Conservation (phyloP, 1,139 yeast species). For the Sugiyamaella xylanicola region DNA sequence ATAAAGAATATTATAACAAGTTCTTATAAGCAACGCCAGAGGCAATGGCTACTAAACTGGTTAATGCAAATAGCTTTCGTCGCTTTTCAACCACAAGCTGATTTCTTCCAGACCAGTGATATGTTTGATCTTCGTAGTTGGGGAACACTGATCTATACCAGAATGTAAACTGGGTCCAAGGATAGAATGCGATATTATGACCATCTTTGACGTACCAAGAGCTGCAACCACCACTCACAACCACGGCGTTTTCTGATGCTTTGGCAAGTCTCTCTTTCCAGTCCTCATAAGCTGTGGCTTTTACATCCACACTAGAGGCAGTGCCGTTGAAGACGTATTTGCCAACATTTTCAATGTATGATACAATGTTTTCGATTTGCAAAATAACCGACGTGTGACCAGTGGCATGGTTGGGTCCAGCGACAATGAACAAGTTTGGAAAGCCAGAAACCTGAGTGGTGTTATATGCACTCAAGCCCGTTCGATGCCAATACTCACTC, state of each 20-base stretch:
- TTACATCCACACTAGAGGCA: conserved; percentile 26
- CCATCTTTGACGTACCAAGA: conserved; percentile 26
- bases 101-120: conserved; percentile 13
- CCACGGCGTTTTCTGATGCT: conserved; percentile 18
- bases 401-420: conserved; percentile 29
- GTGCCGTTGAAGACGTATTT: conserved; percentile 22
- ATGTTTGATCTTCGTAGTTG: conserved; percentile 9
- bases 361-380: conserved; percentile 26
- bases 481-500: conserved; percentile 23
- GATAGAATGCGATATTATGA: conserved; percentile 25
- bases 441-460: conserved; percentile 25
- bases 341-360: conserved; percentile 25
- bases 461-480: conserved; percentile 28
- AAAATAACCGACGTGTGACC: conserved; percentile 28
- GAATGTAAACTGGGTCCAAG: conserved; percentile 18
- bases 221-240: conserved; percentile 16
- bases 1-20: not conserved
- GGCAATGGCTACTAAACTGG: not conserved
- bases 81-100: not conserved
- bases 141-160: conserved; percentile 18
- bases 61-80: not conserved
- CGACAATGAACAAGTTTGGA: conserved; percentile 27
- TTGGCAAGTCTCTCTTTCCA: conserved; percentile 20
- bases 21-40: conserved; percentile 1
- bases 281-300: conserved; percentile 21